A percentile compares a stretch with the other conserved stretches of the same genome.
phyloP scores from a whole-genome alignment of 2,329 filamentous ascomycete species.

The Pseudogymnoascus sp. region DNA sequence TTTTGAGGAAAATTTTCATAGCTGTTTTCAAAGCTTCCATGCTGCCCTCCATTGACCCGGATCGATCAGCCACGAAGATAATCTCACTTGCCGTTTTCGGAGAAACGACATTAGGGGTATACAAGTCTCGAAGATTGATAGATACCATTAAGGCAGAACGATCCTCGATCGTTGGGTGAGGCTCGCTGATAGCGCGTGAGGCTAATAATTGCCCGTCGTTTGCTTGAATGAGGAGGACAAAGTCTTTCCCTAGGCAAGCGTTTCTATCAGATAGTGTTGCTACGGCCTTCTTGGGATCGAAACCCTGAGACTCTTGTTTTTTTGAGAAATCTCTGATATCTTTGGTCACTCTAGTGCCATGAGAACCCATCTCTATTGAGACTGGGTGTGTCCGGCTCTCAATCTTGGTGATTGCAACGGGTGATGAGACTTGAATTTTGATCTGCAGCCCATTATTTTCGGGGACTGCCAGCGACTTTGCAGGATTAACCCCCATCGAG shows the following conservation, averaged over 20 bases:
- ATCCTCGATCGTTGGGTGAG: conserved; percentile 50
- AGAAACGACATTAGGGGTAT: conserved; percentile 59
- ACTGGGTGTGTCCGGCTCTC: conserved; percentile 11
- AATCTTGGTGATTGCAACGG: conserved; percentile 11
- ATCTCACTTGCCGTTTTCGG: conserved; percentile 50
- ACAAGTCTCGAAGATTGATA: conserved; percentile 29
- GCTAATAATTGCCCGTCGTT: conserved; percentile 43
- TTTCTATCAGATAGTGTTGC: conserved; percentile 49
- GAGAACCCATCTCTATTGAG: conserved; percentile 10
- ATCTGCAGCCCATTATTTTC: conserved; percentile 10
- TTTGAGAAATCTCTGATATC: conserved; percentile 10
- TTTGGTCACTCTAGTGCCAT: conserved; percentile 8
- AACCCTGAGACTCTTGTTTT: not conserved
- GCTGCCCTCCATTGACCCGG: conserved; percentile 53
- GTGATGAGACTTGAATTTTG: conserved; percentile 10
- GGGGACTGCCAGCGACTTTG: not conserved
- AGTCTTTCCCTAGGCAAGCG: conserved; percentile 52
- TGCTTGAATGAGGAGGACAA: conserved; percentile 56
- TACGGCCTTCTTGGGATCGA: conserved; percentile 45
- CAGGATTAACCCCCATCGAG: not conserved
- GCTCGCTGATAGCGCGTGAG: conserved; percentile 51
- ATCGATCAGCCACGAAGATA: conserved; percentile 65
- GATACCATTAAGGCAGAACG: conserved; percentile 64
- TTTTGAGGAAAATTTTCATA: conserved; percentile 57
- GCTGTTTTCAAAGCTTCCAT: conserved; percentile 48